phyloP scores from a whole-genome alignment of 768 basidiomycete genomes.

The Erythrobasidium yunnanense region DNA sequence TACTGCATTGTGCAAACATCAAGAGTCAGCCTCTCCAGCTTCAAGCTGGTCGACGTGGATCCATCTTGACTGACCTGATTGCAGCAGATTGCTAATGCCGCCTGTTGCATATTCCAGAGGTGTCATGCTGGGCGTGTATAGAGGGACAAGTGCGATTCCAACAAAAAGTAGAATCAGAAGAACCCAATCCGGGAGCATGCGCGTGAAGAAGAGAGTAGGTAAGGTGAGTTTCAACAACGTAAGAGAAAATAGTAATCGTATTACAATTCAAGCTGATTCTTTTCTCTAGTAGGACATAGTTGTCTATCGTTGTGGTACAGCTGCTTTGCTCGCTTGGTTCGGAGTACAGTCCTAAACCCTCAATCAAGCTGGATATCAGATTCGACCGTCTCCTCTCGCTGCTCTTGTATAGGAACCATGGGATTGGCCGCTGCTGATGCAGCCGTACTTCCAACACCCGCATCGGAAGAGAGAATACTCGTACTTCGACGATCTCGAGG shows the following conservation, averaged over 20 bases:
- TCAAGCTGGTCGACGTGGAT: not conserved
- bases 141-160: conserved; percentile 17
- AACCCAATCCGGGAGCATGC: conserved; percentile 19
- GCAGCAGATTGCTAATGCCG: not conserved
- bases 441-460: not conserved
- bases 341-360: not conserved
- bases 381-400: not conserved
- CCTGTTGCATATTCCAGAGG: conserved; percentile 9
- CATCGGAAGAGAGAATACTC: not conserved
- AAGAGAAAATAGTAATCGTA: not conserved
- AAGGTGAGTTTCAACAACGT: no score
- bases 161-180: conserved; percentile 22
- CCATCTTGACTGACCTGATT: conserved; percentile 7
- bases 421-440: not conserved
- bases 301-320: not conserved
- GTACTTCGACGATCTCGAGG: not conserved
- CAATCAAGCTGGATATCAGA: not conserved
- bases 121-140: not conserved
- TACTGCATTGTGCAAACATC: not conserved
- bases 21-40: not conserved
- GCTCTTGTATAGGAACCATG: not conserved
- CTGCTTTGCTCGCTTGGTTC: not conserved
- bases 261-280: not conserved
- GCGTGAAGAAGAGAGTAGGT: not conserved
- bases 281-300: not conserved